phyloP scores from a whole-genome alignment of 352 stramenopile genomes.

The Pythium dissotocum region DNA sequence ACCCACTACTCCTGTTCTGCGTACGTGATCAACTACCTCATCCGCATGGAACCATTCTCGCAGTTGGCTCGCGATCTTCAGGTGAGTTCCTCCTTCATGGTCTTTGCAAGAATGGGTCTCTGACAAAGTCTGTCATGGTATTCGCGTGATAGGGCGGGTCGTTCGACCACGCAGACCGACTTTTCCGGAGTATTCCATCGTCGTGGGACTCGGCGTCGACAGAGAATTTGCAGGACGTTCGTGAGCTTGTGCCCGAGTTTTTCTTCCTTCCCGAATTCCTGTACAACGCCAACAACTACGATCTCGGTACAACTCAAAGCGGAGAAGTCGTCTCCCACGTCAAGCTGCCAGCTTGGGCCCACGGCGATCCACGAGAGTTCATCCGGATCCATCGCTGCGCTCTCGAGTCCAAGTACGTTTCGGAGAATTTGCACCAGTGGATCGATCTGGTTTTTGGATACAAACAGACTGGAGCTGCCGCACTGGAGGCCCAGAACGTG shows the following conservation, averaged over 20 bases:
- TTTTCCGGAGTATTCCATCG: conserved; percentile 95
- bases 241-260: conserved; percentile 81
- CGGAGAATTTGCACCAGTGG: conserved; percentile 96
- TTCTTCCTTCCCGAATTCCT: conserved; percentile 82
- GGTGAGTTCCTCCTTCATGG: conserved; percentile 6
- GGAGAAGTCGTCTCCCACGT: conserved; percentile 93
- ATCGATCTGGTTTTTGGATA: conserved; percentile 98
- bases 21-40: conserved; percentile 97
- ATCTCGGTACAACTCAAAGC: conserved; percentile 69
- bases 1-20: conserved; percentile 97
- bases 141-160: conserved; percentile 36
- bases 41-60: conserved; percentile 91
- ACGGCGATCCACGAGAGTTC: conserved; percentile 92
- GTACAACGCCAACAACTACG: conserved; percentile 72
- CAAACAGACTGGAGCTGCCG: conserved; percentile 93
- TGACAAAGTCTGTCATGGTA: neutral
- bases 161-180: conserved; percentile 95
- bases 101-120: neutral
- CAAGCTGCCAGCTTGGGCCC: conserved; percentile 92
- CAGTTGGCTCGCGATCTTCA: conserved; percentile 64
- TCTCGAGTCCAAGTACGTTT: conserved; percentile 96
- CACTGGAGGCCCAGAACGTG: conserved; percentile 93
- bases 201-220: conserved; percentile 94
- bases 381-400: conserved; percentile 94
- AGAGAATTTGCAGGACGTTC: conserved; percentile 90